Percentiles rank a stretch among this genome's conserved stretches.
Evolutionary conservation across 257 asterid genomes (phyloP).

Genomic region (Thymus mandschuricus): DNA sequence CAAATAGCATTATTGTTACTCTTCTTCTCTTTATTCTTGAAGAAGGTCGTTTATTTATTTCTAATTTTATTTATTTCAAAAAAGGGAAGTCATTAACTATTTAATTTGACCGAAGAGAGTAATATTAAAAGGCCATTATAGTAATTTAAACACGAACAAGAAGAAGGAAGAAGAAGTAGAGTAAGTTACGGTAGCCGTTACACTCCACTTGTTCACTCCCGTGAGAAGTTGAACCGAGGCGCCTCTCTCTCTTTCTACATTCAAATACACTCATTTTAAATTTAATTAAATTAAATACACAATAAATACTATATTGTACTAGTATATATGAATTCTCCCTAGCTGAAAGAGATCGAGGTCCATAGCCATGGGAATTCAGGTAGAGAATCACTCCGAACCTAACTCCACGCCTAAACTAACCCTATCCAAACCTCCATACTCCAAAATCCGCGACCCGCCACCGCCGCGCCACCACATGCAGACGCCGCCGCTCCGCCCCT

Average conservation of each 20-base stretch:
- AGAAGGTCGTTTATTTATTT: constrained; percentile 1
- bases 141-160: constrained; percentile 3
- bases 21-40: background rate
- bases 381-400: constrained; percentile 31
- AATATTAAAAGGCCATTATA: background rate
- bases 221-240: constrained; percentile 37
- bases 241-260: constrained; percentile 28
- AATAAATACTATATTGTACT: background rate
- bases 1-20: no score
- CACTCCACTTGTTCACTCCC: constrained; percentile 34
- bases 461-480: constrained; percentile 16
- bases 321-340: background rate
- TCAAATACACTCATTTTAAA: constrained; percentile 8
- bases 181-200: constrained; percentile 35
- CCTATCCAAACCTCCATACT: constrained; percentile 52
- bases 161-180: background rate
- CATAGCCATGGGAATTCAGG: constrained; percentile 25
- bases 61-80: background rate
- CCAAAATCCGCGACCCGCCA: constrained; percentile 42
- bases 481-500: constrained; percentile 70
- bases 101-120: constrained; percentile 16
- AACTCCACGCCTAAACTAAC: constrained; percentile 61
- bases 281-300: no score
- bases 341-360: background rate
- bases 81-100: constrained; percentile 1